Base-by-base conservation (phyloP, 768 basidiomycete genomes). In the Mycena polygramma region DNA sequence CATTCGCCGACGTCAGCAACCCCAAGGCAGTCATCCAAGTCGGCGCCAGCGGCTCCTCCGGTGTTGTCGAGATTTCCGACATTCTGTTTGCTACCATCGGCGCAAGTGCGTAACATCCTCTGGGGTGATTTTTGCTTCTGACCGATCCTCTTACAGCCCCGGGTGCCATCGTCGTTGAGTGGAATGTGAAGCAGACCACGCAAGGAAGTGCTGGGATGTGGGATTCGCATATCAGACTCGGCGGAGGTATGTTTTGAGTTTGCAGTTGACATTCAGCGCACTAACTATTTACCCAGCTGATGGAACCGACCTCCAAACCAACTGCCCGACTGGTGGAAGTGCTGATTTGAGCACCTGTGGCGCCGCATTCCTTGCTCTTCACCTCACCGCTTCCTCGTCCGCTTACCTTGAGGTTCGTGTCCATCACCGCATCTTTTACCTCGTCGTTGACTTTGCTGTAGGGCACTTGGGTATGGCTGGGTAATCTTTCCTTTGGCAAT, bases 391-490 rank as follows among this genome's bases (percentile, higher is more conserved):
- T 17, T 78, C 76, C 15, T 85, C 89, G 0, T 86, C 83, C 41
- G 90, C 86, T n/a, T 91, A 91, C 75, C 82, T 93, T n/a, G 92
- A 93, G 83, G 92, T 89, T 73, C 24, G 77, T 69, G 17, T 22
- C 24, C 13, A 8, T 48, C 57, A 35, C 22, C 13, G 24, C 7
- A 63, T 41, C 14, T 45, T 51, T 39, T 88, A 74, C 22, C 14
- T 39, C 20, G 76, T 93, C 24, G 35, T 3, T n/a, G 7, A 45
- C 37, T 39, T 36, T 43, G 54, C 36, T 52, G 15, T 60, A 92
- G 91, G 91, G 90, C 41, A 87, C 89, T 22, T 94, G 93, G 94
- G 83, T 93, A 11, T 95, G 93, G 93, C 83, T 87, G 17, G 30
- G 30, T 30, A 30, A 30, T 2, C 30, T 30, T 30, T 30, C 30